phyloP scores from a whole-genome alignment of 257 asterid species.

The Hygrophila difformis region DNA sequence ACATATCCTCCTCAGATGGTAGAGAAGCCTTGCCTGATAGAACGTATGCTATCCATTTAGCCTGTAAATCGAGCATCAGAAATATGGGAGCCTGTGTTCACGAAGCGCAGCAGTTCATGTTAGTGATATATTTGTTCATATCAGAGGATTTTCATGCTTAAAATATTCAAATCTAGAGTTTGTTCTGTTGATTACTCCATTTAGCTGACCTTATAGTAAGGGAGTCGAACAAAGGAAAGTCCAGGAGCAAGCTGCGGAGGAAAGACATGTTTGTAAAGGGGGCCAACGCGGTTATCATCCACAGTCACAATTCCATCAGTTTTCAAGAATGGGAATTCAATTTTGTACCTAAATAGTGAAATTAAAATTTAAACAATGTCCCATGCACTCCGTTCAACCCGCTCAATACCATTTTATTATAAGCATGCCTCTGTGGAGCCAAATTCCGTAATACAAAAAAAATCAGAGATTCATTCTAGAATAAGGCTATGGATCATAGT shows the following conservation, averaged over 20 bases:
- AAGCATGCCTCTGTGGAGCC: too few species aligned
- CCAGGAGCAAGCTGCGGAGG: slow-evolving; percentile 41
- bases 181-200: too few species aligned
- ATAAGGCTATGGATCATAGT: too few species aligned
- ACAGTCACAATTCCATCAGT: slow-evolving; percentile 42
- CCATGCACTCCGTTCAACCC: too few species aligned
- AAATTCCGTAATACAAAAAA: too few species aligned
- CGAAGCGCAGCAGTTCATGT: not conserved
- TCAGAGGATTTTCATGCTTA: not conserved
- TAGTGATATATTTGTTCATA: too few species aligned
- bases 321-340: slow-evolving; percentile 45
- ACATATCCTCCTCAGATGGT: slow-evolving; percentile 36
- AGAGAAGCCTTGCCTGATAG: slow-evolving; percentile 26
- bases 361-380: too few species aligned
- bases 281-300: slow-evolving; percentile 46
- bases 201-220: not conserved
- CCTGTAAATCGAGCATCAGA: slow-evolving; percentile 30
- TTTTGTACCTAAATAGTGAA: slow-evolving; percentile 41
- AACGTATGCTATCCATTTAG: slow-evolving; percentile 37
- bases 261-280: slow-evolving; percentile 41
- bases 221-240: slow-evolving; percentile 38
- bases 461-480: not conserved
- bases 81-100: slow-evolving; percentile 17
- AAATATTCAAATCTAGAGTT: too few species aligned
- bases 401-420: too few species aligned